Evolutionary conservation across 1,139 yeast species (phyloP), one percentile per base, ranked within the genome.

Genomic region (Geotrichum candidum): DNA sequence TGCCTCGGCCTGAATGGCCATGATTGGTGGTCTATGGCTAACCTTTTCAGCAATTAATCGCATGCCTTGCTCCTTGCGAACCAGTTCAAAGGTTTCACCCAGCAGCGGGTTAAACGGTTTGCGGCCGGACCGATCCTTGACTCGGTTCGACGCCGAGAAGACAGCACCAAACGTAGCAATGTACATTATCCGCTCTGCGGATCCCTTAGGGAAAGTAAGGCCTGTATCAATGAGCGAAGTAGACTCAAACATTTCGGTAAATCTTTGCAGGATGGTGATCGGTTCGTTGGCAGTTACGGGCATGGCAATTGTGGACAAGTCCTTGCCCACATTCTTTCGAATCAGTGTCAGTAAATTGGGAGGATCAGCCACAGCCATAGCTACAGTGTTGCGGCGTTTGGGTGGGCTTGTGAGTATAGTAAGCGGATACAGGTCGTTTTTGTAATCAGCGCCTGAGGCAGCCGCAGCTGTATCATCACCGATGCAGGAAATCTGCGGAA

Each of bases 271-370:
- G 46, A 88, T 84, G 0, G 96, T 84, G 22, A 92, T 74, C 0
- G 99, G 99, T 73, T 94, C 99, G 76, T 94, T 94, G 65, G 91
- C 83, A 1, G 95, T 87, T 4, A 94, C 96, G 0, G 99, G 99
- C 95, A 92, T 91, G 0, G 97, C 87, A 62, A 91, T 84, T 0
- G 94, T 82, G 0, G 94, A 82, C 65, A 92, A 74, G 73, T 92
- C 98, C 71, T 92, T 92, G 33, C 98, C 97, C 18, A 92, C 96
- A 69, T 90, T 91, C 72, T 92, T 91, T 61, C 97, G 82, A 63
- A 94, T 80, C 69, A 91, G 83, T 0, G 91, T 82, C 59, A 92
- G 77, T 51, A 94, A 76, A 65, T 95, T 87, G 4, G 97, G 97
- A 1, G 98, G 98, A 0, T 84, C 77, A 54, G 85, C 82, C 0